Base-by-base conservation (phyloP, 202 grass and related monocot genomes). In the Schoenoplectus tabernaemontani region DNA sequence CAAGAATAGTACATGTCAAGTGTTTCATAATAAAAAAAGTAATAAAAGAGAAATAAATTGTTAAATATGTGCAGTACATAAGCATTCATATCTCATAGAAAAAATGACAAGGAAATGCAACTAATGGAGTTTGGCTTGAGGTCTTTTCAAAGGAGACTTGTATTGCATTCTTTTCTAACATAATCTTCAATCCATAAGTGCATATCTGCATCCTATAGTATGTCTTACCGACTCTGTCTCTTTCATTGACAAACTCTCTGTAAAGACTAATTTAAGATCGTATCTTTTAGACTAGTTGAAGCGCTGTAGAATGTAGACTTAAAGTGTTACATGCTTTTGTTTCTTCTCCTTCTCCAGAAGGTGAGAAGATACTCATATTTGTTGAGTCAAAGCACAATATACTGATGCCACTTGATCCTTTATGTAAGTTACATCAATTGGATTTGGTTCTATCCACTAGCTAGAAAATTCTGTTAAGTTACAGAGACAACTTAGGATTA, bases 241-340 rank as follows among this genome's bases (percentile, higher is more conserved):
- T 77, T 83, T 83, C 82, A 65, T 76, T 75, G 56, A 83, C 50
- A 83, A 83, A 57, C n/a, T 16, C 36, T 77, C 9, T 56, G 8
- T 54, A 37, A 50, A 30, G 57, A 51, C 11, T n/a, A n/a, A 83
- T 60, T 65, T 83, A 13, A 23, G n/a, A n/a, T n/a, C n/a, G 30
- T 46, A 62, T 60, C 82, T 65, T 51, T 15, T 41, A 5, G 36
- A 28, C 69, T 44, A 83, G 50, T 79, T 79, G 57, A 79, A 61
- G 39, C 37, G 23, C 37, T 60, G 36, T 79, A 28, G 76, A 79
- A 79, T 62, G 4, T 62, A 62, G 76, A 79, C 76, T 38, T 9
- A 17, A 33, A 73, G 69, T n/a, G 1, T 54, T 65, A 50, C 60
- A 54, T 72, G 13, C 46, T 83, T 74, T 83, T 75, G n/a, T 73